phyloP scores from a whole-genome alignment of 441 rosid genomes.

The Biscutella laevigata region DNA sequence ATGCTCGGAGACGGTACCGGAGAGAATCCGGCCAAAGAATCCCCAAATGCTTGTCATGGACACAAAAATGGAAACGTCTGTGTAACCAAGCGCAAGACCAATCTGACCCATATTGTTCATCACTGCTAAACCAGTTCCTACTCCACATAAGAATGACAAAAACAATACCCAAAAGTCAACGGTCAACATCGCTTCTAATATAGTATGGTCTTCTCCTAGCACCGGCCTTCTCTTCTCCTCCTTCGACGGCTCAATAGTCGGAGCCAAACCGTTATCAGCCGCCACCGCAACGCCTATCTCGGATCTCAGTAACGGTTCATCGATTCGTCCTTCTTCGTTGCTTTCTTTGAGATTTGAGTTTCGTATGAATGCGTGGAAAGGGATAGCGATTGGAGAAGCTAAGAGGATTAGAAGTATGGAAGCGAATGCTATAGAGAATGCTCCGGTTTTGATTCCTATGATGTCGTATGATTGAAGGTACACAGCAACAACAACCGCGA shows the following conservation, averaged over 20 bases:
- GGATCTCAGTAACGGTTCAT: conserved; percentile 34
- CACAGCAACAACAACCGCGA: conserved; percentile 40
- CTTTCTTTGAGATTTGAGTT: background rate
- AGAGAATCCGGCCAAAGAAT: conserved; percentile 71
- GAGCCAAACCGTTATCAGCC: conserved; percentile 14
- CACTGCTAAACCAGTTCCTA: conserved; percentile 82
- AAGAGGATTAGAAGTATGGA: conserved; percentile 33
- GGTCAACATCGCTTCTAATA: conserved; percentile 50
- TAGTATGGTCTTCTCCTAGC: conserved; percentile 81
- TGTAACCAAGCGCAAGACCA: conserved; percentile 75
- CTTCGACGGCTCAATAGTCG: background rate
- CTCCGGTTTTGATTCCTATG: conserved; percentile 31
- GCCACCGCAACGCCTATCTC: conserved; percentile 17
- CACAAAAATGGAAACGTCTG: conserved; percentile 70
- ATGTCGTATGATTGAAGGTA: conserved; percentile 43
- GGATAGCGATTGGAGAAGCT: conserved; percentile 38
- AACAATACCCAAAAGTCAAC: conserved; percentile 79
- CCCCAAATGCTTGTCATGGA: conserved; percentile 86
- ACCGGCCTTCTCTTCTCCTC: conserved; percentile 34
- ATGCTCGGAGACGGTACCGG: conserved; percentile 72
- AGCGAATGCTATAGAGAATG: conserved; percentile 33
- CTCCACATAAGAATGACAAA: conserved; percentile 76
- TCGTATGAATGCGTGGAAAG: conserved; percentile 24
- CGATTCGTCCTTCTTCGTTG: conserved; percentile 35
- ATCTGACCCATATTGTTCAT: conserved; percentile 92